phyloP scores from a whole-genome alignment of 257 asterid species.

The Nemophila menziesii region DNA sequence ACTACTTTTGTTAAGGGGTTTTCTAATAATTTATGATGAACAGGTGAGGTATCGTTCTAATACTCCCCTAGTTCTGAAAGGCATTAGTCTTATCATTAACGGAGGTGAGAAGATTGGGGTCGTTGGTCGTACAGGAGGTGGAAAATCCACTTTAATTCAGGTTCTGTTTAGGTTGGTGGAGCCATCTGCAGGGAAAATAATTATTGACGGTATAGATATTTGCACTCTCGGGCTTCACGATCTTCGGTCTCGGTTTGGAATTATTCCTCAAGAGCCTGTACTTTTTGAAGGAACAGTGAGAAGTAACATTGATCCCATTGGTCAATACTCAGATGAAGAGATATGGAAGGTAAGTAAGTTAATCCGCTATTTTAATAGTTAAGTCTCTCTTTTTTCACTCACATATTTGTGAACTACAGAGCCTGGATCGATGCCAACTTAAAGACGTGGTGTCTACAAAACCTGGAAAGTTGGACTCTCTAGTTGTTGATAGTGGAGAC shows the following conservation, averaged over 20 bases:
- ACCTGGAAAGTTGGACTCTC: conserved; percentile 76
- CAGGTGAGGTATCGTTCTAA: conserved; percentile 88
- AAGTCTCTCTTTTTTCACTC: neutral
- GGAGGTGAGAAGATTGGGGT: conserved; percentile 96
- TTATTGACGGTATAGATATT: conserved; percentile 66
- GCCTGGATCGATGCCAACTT: conserved; percentile 94
- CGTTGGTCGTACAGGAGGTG: conserved; percentile 98
- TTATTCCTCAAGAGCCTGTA: conserved; percentile 97
- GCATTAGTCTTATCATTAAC: conserved; percentile 53
- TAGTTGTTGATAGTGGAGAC: conserved; percentile 80
- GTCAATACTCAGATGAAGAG: conserved; percentile 69
- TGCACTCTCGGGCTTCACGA: conserved; percentile 78
- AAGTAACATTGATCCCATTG: conserved; percentile 87
- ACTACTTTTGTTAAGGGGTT: too few relatives aligned
- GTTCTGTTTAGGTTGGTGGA: conserved; percentile 93
- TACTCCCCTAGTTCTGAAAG: conserved; percentile 79
- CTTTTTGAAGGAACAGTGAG: conserved; percentile 95
- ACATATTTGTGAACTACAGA: conserved; percentile 24
- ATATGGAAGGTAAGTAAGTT: conserved; percentile 69
- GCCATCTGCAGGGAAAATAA: conserved; percentile 70
- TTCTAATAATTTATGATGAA: conserved; percentile 6
- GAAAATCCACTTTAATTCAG: conserved; percentile 87
- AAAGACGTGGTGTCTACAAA: conserved; percentile 81
- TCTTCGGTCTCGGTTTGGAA: conserved; percentile 89
- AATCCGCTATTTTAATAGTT: too few relatives aligned